Conservation (phyloP, 2,329 filamentous ascomycete genomes). For the Arthrinium phaeospermum region DNA sequence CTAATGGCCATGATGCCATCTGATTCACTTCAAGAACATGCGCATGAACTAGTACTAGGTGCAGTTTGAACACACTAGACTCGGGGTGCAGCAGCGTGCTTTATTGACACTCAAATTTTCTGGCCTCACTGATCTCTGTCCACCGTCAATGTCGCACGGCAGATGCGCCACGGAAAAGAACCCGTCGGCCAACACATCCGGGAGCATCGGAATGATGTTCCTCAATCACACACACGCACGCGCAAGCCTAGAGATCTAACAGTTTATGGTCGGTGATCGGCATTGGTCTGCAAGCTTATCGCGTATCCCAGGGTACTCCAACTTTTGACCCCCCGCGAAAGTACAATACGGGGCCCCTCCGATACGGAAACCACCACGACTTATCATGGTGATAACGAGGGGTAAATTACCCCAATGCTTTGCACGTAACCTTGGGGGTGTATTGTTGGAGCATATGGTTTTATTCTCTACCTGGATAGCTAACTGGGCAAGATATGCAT, state of each 20-base stretch:
- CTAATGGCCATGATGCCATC: background rate
- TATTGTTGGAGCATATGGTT: background rate
- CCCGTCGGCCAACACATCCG: too few relatives aligned
- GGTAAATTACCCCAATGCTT: background rate
- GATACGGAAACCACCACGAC: background rate
- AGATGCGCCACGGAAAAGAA: too few relatives aligned
- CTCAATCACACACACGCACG: too few relatives aligned
- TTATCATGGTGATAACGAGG: background rate
- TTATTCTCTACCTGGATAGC: background rate
- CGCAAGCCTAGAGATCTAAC: too few relatives aligned
- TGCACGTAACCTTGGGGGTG: background rate
- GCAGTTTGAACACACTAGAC: background rate
- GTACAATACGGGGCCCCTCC: background rate
- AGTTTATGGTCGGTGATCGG: too few relatives aligned
- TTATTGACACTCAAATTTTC: too few relatives aligned
- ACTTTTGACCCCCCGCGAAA: background rate
- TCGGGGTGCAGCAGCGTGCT: background rate
- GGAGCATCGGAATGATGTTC: too few relatives aligned
- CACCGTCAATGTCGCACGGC: too few relatives aligned
- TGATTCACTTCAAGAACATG: background rate
- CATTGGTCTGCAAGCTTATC: too few relatives aligned
- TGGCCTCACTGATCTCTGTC: background rate
- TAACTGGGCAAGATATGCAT: background rate
- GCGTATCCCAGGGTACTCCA: too few relatives aligned
- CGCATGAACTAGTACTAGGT: background rate